A percentile compares a stretch with the other conserved stretches of the same genome.
Conservation (phyloP, 805 yeast genomes). For the Priceomyces haplophilus region DNA sequence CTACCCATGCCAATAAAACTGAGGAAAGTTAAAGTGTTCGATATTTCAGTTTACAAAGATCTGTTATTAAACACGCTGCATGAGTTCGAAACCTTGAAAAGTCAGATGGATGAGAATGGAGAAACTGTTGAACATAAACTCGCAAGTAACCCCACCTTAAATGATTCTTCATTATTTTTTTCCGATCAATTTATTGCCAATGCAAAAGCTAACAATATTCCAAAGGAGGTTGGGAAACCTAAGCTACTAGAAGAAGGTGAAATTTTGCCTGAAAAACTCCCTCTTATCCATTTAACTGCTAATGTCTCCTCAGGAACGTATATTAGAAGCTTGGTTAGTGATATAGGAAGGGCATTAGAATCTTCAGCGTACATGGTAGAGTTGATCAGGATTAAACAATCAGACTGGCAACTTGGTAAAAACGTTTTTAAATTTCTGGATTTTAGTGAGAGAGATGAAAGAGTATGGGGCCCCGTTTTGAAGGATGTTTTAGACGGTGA, state of each 20-base stretch:
- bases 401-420: conserved; percentile 75
- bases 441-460: conserved; percentile 57
- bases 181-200: conserved; percentile 52
- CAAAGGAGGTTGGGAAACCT: conserved; percentile 38
- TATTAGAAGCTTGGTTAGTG: conserved; percentile 85
- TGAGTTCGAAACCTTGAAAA: conserved; percentile 42
- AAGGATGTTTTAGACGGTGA: conserved; percentile 47
- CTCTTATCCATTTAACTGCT: conserved; percentile 68
- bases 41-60: conserved; percentile 47
- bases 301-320: conserved; percentile 94
- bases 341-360: conserved; percentile 76
- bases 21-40: conserved; percentile 62
- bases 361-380: conserved; percentile 87
- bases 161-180: conserved; percentile 60
- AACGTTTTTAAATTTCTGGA: conserved; percentile 67
- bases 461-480: conserved; percentile 69
- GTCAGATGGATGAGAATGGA: conserved; percentile 49
- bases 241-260: conserved; percentile 37
- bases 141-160: conserved; percentile 52
- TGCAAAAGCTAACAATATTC: conserved; percentile 39
- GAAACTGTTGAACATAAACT: conserved; percentile 43
- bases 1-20: conserved; percentile 81
- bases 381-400: conserved; percentile 70
- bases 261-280: conserved; percentile 50
- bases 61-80: conserved; percentile 58